A percentile compares a stretch with the other conserved stretches of the same genome.
These are phyloP conservation scores for Purpureocillium takamizusanense DNA, from an alignment of 2,329 filamentous ascomycete genomes.

Conservation along the genomic window DNA sequence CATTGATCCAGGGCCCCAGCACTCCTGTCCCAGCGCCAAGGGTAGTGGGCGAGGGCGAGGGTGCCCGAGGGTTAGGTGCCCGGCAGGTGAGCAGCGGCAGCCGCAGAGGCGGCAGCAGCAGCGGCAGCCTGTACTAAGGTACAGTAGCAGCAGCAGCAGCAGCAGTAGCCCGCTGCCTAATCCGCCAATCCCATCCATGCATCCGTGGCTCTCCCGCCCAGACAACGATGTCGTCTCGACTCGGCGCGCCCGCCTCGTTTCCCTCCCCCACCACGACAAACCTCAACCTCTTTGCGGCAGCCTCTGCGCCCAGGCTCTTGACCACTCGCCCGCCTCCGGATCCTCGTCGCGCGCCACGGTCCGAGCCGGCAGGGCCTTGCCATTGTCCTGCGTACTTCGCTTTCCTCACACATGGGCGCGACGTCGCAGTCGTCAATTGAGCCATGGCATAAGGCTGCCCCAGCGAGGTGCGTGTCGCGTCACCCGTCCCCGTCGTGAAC, in stretches of 20 bases:
- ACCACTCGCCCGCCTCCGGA: background rate
- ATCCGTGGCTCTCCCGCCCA: background rate
- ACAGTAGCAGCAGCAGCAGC: too few species aligned
- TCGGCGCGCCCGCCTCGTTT: background rate
- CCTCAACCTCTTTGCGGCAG: background rate
- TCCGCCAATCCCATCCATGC: too few species aligned
- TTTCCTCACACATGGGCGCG: constrained; percentile 31
- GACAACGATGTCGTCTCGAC: background rate
- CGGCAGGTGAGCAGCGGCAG: too few species aligned
- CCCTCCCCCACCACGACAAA: background rate
- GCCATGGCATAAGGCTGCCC: constrained; percentile 38
- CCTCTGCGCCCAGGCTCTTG: background rate
- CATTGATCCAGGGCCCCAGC: too few species aligned
- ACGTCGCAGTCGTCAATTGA: constrained; percentile 31
- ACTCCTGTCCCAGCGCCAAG: too few species aligned
- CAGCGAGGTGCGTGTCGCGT: constrained; percentile 31
- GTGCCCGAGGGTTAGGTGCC: too few species aligned
- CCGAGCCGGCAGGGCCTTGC: background rate
- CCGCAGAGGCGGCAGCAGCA: too few species aligned
- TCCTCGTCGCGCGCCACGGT: too few species aligned
- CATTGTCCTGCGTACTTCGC: background rate
- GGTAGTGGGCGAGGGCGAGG: too few species aligned
- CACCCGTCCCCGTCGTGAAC: background rate
- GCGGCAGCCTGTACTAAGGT: too few species aligned
- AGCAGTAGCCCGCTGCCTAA: too few species aligned